Evolutionary conservation across 75 land plant species (phyloP).

Genomic region (Cryptomeria japonica): DNA sequence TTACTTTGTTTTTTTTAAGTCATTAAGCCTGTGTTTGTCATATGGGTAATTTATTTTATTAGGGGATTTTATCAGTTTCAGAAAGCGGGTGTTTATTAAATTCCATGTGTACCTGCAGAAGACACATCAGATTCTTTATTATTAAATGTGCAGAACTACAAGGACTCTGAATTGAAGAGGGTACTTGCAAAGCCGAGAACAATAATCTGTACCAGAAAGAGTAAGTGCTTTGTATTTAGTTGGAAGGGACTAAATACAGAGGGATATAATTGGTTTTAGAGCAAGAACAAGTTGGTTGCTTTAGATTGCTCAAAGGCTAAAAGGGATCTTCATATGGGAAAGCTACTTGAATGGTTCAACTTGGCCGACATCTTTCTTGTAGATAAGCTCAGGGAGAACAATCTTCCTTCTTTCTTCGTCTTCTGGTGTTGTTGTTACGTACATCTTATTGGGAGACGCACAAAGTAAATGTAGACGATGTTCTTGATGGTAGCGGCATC

Average conservation of each 20-base stretch:
- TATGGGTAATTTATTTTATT: neutral
- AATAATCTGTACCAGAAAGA: neutral
- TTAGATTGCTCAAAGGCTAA: neutral
- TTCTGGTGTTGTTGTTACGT: neutral
- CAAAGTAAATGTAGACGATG: neutral
- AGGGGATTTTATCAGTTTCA: neutral
- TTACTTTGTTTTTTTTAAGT: neutral
- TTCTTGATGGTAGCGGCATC: neutral
- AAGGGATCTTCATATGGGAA: neutral
- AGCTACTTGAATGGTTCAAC: slow-evolving; percentile 1
- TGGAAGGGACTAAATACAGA: neutral
- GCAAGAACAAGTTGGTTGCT: neutral
- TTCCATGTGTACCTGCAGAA: neutral
- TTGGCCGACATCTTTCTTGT: neutral
- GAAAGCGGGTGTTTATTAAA: neutral
- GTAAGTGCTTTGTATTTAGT: neutral
- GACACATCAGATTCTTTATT: neutral
- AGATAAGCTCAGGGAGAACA: neutral
- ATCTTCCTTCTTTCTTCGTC: neutral
- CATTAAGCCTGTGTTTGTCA: neutral
- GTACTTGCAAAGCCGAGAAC: neutral
- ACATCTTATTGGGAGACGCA: neutral
- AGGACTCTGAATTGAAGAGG: neutral
- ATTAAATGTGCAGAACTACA: neutral
- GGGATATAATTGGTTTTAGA: neutral